These are phyloP conservation scores for Fraxinus nigra DNA, from an alignment of 305 asterid species.

Conservation along the genomic window DNA sequence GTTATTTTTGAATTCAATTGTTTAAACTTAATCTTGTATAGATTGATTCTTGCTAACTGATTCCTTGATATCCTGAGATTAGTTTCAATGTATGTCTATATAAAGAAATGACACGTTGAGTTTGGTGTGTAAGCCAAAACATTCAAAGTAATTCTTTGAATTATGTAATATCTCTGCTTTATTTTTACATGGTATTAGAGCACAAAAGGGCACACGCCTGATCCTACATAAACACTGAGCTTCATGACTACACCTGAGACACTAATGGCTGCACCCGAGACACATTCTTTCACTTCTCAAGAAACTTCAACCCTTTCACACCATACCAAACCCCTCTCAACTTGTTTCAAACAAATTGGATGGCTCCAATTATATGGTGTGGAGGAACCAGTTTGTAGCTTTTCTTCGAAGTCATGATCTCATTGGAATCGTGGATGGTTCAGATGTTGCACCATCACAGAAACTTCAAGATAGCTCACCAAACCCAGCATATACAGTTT, in stretches of 20 bases:
- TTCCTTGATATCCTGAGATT: no score
- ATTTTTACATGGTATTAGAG: neutral
- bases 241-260: neutral
- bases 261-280: neutral
- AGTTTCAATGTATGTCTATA: no score
- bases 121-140: no score
- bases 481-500: neutral
- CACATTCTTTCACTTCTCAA: neutral
- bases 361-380: neutral
- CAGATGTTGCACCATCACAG: neutral
- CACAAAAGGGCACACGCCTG: neutral
- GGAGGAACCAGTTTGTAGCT: neutral
- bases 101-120: no score
- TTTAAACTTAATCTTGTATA: no score
- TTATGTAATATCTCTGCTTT: no score
- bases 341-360: neutral
- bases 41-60: neutral
- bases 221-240: neutral
- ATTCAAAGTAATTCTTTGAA: no score
- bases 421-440: neutral
- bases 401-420: neutral
- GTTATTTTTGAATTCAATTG: no score
- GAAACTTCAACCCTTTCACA: neutral
- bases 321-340: neutral
- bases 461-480: neutral